These are phyloP conservation scores for Cutaneotrichosporon daszewskae DNA, from an alignment of 1,284 basidiomycete genomes.

Conservation along the genomic window DNA sequence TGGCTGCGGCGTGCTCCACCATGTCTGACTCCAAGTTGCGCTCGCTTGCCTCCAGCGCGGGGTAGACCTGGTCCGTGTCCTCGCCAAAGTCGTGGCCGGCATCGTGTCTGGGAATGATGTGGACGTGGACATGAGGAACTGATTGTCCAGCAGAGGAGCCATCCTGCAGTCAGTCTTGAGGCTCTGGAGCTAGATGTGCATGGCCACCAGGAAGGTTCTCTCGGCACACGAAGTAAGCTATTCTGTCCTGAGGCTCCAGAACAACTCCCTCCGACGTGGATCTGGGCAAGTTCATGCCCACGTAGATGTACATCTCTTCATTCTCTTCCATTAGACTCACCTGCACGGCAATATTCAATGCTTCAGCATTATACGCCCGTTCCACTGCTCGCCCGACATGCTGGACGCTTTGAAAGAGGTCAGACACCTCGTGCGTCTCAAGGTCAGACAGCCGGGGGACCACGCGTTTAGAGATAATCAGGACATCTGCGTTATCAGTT, in stretches of 20 bases:
- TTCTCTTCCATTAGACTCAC: no score
- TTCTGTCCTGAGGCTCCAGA: no score
- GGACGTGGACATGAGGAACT: conserved; percentile 85
- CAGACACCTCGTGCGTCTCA: conserved; percentile 61
- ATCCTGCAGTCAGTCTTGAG: conserved; percentile 61
- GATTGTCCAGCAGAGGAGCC: conserved; percentile 78
- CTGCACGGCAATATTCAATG: conserved; percentile 75
- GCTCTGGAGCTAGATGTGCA: neutral
- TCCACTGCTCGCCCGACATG: conserved; percentile 47
- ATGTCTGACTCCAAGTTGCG: conserved; percentile 28
- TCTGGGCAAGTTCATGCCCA: no score
- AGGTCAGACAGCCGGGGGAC: conserved; percentile 73
- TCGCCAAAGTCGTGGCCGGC: conserved; percentile 55
- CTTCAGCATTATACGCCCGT: conserved; percentile 47
- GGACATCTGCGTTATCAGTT: conserved; percentile 61
- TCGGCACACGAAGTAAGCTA: no score
- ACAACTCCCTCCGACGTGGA: no score
- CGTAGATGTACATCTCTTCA: no score
- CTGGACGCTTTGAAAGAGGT: conserved; percentile 71
- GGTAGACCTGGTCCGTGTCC: conserved; percentile 71
- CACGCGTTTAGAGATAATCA: conserved; percentile 71
- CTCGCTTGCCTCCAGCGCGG: conserved; percentile 65
- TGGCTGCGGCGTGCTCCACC: neutral
- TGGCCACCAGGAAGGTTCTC: no score
- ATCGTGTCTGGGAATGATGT: conserved; percentile 70